These are phyloP conservation scores for Phytophthora pluvialis DNA, from an alignment of 352 stramenopile genomes.

Conservation along the genomic window DNA sequence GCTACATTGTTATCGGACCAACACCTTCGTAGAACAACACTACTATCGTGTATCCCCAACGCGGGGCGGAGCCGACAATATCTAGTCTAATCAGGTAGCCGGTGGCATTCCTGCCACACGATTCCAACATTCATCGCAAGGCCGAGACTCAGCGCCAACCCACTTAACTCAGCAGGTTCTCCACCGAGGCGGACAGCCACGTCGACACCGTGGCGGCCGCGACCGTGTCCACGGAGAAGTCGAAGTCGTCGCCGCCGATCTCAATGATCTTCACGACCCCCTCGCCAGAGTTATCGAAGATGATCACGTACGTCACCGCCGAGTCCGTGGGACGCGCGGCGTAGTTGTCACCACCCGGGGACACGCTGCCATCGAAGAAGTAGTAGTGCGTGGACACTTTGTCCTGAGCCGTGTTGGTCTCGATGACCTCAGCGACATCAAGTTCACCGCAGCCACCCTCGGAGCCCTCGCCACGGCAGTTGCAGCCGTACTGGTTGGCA, in stretches of 20 bases:
- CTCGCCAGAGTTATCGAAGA: slow-evolving; percentile 51
- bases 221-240: slow-evolving; percentile 44
- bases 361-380: slow-evolving; percentile 66
- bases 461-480: slow-evolving; percentile 63
- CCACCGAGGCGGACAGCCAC: slow-evolving; percentile 45
- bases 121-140: slow-evolving; percentile 18
- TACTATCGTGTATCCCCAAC: slow-evolving; percentile 23
- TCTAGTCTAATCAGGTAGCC: slow-evolving; percentile 15
- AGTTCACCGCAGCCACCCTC: slow-evolving; percentile 75
- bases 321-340: slow-evolving; percentile 39
- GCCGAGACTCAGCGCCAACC: neutral
- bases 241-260: slow-evolving; percentile 51
- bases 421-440: slow-evolving; percentile 79
- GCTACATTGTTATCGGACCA: slow-evolving; percentile 19
- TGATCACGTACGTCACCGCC: slow-evolving; percentile 58
- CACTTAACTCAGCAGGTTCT: slow-evolving; percentile 47
- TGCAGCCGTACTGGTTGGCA: slow-evolving; percentile 77
- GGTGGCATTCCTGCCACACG: neutral
- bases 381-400: slow-evolving; percentile 81
- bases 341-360: slow-evolving; percentile 57
- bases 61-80: neutral
- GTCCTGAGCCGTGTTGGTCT: slow-evolving; percentile 58
- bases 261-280: slow-evolving; percentile 59
- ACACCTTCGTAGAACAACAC: slow-evolving; percentile 17
- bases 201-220: slow-evolving; percentile 37